Evolutionary conservation across 371 early-diverging fungal genomes (phyloP), one percentile per base, ranked within the genome.

Genomic region (Apophysomyces variabilis): DNA sequence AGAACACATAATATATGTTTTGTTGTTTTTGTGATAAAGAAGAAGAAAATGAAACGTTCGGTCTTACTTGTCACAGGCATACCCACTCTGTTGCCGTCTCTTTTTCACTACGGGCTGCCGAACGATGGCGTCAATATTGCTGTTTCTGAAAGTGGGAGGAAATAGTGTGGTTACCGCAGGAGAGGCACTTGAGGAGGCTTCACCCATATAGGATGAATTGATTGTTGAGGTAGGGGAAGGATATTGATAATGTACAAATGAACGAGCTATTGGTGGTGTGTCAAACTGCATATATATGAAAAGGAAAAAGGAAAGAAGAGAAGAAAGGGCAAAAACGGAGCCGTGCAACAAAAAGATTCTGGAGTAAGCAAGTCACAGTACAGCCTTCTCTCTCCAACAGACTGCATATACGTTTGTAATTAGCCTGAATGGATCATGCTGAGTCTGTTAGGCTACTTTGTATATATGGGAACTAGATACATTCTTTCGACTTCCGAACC

Each of bases 41-140:
- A 35, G 13, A 44, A 14, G n/a, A 16, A 47, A 32, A 16, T 21
- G 9, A 58, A 32, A 36, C 12, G 7, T 44, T 26, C 36, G 37
- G 38, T 16, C 61, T 58, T 68, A 76, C 77, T 68, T 77, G 54
- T 77, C 75, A 67, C 78, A 77, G 16, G 78, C 75, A 67, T 74
- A 74, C 7, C 78, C 78, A 37, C 60, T 60, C 41, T 73, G 70
- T 43, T 77, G 78, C 57, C 75, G 59, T 47, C 68, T 77, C 26
- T 68, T 70, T 32, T 70, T 72, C 37, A 39, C 14, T 47, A 44
- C 59, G 6, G 54, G n/a, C 11, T 16, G 54, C 32, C 18, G 54
- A 7, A 26, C 5, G 38, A 39, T 35, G 38, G 38, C 26, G 43
- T n/a, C 7, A 26, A 54, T 11, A 21, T 43, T 12, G 38, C 13